These are phyloP conservation scores for Coniochaeta hoffmannii DNA, from an alignment of 2,329 filamentous ascomycete genomes.

Conservation along the genomic window DNA sequence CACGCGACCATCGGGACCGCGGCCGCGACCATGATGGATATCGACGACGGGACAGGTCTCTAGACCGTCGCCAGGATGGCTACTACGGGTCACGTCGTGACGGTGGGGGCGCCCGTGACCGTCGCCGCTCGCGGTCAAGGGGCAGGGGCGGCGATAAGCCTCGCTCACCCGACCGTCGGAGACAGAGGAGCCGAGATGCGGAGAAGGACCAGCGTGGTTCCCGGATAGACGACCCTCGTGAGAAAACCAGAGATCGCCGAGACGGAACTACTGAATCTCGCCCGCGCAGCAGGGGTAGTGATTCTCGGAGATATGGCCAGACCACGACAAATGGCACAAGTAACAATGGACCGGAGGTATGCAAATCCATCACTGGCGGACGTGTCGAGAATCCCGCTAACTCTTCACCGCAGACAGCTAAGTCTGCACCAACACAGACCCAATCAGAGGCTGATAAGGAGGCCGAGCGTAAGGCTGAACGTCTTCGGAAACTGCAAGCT, in stretches of 20 bases:
- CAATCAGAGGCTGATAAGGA: constrained; percentile 69
- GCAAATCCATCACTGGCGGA: constrained; percentile 18
- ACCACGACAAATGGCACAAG: constrained; percentile 39
- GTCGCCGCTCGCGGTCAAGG: constrained; percentile 53
- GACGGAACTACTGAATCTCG: constrained; percentile 67
- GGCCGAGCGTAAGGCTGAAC: constrained; percentile 72
- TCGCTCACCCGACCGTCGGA: constrained; percentile 48
- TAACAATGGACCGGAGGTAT: constrained; percentile 49
- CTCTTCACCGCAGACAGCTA: constrained; percentile 38
- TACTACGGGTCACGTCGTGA: constrained; percentile 55
- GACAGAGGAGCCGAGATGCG: constrained; percentile 57
- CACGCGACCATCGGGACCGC: constrained; percentile 45
- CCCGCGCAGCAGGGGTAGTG: constrained; percentile 58
- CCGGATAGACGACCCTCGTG: constrained; percentile 68
- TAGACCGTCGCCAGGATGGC: constrained; percentile 60
- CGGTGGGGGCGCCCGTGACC: constrained; percentile 41
- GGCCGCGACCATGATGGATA: constrained; percentile 47
- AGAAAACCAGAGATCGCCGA: constrained; percentile 54
- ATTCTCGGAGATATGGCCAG: constrained; percentile 39
- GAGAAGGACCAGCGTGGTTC: constrained; percentile 51
- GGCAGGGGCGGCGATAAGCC: constrained; percentile 52
- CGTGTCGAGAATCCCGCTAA: constrained; percentile 12
- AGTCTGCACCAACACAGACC: constrained; percentile 39
- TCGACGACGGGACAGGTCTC: constrained; percentile 62
- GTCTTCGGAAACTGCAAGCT: constrained; percentile 73